A percentile compares a stretch with the other conserved stretches of the same genome.
Evolutionary conservation across 192 early-diverging fungal genomes (phyloP).

Genomic region (Rhizophagus clarus): DNA sequence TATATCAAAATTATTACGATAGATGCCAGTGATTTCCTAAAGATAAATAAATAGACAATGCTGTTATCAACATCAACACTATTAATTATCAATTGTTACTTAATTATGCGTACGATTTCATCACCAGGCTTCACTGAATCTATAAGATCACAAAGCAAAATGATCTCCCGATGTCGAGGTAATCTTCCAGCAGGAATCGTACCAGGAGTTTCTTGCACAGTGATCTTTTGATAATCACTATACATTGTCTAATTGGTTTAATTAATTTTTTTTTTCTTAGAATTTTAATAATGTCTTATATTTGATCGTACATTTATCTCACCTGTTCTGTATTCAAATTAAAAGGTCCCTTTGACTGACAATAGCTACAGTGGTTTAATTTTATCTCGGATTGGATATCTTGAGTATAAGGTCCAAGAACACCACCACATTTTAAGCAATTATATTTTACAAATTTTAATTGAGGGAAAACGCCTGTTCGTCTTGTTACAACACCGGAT

Average conservation of each 20-base stretch:
- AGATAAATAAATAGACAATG: background rate
- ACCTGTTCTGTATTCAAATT: conserved; percentile 87
- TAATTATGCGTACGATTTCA: conserved; percentile 67
- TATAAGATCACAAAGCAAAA: conserved; percentile 94
- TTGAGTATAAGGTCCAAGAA: conserved; percentile 94
- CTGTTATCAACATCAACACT: too few relatives aligned
- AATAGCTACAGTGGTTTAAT: conserved; percentile 80
- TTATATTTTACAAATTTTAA: conserved; percentile 96
- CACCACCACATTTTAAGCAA: conserved; percentile 88
- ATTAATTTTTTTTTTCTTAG: too few relatives aligned
- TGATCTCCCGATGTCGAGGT: conserved; percentile 91
- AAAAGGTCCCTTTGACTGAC: conserved; percentile 93
- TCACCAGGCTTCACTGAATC: conserved; percentile 96
- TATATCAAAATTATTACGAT: conserved; percentile 93
- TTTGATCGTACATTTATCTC: background rate
- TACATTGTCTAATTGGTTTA: conserved; percentile 73
- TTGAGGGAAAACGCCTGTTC: conserved; percentile 96
- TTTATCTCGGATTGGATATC: conserved; percentile 87
- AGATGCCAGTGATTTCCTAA: conserved; percentile 87
- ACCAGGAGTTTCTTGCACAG: conserved; percentile 94
- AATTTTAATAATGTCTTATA: background rate
- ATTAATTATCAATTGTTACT: background rate
- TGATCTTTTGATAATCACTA: conserved; percentile 95
- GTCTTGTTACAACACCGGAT: conserved; percentile 87
- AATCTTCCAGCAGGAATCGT: conserved; percentile 93